A percentile compares a stretch with the other conserved stretches of the same genome.
Conservation (phyloP, 352 stramenopile genomes). For the Globisporangium barbulae region DNA sequence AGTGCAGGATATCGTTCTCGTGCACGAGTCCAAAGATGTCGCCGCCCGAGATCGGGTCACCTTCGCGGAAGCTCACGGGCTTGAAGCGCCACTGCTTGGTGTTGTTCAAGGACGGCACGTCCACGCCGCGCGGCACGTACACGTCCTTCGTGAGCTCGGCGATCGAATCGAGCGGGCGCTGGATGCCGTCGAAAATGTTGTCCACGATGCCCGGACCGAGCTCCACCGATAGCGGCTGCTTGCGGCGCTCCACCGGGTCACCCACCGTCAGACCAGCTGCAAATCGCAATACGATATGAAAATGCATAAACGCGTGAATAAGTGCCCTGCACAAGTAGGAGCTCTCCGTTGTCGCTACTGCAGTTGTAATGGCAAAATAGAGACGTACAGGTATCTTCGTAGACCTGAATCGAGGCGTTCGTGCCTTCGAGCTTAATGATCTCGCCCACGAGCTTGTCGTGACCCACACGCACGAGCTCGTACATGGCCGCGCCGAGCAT, state of each 20-base stretch:
- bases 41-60: constrained; percentile 94
- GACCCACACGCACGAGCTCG: constrained; percentile 95
- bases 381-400: constrained; percentile 94
- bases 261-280: constrained; percentile 95
- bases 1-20: constrained; percentile 98
- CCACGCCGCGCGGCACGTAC: constrained; percentile 97
- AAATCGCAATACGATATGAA: background rate
- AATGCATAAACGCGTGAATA: too few relatives aligned
- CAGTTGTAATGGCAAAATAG: background rate
- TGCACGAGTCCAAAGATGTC: constrained; percentile 98
- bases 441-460: constrained; percentile 99
- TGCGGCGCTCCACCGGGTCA: constrained; percentile 97
- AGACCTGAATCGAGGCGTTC: constrained; percentile 99
- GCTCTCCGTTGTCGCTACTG: background rate
- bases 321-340: background rate
- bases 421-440: constrained; percentile 99
- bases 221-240: constrained; percentile 97
- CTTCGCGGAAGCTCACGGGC: constrained; percentile 92
- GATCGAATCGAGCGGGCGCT: constrained; percentile 98
- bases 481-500: constrained; percentile 99
- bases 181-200: constrained; percentile 99
- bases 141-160: constrained; percentile 92
- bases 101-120: constrained; percentile 93
- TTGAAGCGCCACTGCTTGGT: constrained; percentile 96
- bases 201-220: constrained; percentile 99